phyloP scores from a whole-genome alignment of 306 rosid species.

The Aeschynomene evenia region DNA sequence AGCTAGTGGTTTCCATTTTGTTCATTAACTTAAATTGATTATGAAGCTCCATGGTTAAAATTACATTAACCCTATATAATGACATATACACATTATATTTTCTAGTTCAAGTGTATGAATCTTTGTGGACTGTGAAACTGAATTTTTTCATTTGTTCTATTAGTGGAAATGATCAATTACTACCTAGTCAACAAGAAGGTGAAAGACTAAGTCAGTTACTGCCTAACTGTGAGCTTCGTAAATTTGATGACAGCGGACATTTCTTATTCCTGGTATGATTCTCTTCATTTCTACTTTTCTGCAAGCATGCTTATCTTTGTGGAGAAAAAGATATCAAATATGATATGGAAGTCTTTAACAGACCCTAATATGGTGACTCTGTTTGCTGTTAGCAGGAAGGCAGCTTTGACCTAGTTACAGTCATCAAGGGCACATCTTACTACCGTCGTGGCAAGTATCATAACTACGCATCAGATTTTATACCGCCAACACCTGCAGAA shows the following conservation, averaged over 20 bases:
- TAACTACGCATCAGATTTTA: slow-evolving; percentile 68
- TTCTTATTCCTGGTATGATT: slow-evolving; percentile 74
- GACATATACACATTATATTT: slow-evolving; percentile 1
- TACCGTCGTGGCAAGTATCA: slow-evolving; percentile 69
- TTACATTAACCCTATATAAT: slow-evolving; percentile 1
- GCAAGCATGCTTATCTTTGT: neutral
- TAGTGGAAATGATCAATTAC: slow-evolving; percentile 75
- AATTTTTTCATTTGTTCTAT: slow-evolving; percentile 33
- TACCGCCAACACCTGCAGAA: slow-evolving; percentile 65
- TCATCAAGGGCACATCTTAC: slow-evolving; percentile 62
- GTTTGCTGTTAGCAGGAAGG: slow-evolving; percentile 59
- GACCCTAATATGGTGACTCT: neutral
- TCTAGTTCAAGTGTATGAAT: slow-evolving; percentile 14
- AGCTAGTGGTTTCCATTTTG: slow-evolving; percentile 2
- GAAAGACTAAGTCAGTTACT: slow-evolving; percentile 47
- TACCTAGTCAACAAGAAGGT: slow-evolving; percentile 71
- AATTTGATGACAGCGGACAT: slow-evolving; percentile 65
- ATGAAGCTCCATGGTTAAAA: neutral
- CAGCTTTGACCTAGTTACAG: slow-evolving; percentile 57
- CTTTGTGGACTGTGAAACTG: slow-evolving; percentile 26
- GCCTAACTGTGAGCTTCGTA: slow-evolving; percentile 59
- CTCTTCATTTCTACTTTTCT: slow-evolving; percentile 25
- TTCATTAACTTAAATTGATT: neutral
- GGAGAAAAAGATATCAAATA: slow-evolving; percentile 6
- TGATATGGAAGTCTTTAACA: slow-evolving; percentile 8